Conservation (phyloP, 306 rosid species). For the Castanea mollissima region DNA sequence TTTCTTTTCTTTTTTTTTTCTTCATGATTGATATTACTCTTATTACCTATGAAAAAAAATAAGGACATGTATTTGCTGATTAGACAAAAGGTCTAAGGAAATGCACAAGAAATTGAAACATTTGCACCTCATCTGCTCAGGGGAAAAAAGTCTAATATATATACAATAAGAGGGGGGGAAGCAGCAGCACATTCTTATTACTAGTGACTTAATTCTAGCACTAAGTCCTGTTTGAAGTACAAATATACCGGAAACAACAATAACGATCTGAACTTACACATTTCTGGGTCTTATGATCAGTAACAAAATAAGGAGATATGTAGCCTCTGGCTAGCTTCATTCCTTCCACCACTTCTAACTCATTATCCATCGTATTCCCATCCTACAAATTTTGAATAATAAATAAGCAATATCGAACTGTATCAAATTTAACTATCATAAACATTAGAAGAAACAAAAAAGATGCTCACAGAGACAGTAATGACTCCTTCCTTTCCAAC, state of each 20-base stretch:
- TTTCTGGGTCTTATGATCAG: constrained; percentile 79
- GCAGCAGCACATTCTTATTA: constrained; percentile 1
- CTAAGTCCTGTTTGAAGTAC: neutral
- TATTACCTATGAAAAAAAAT: no score
- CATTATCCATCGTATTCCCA: constrained; percentile 91
- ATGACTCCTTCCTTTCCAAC: constrained; percentile 98
- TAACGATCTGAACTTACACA: constrained; percentile 60
- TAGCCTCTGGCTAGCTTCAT: constrained; percentile 87
- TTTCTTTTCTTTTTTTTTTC: no score
- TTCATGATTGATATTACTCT: no score
- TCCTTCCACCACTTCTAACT: constrained; percentile 97
- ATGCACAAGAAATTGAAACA: neutral
- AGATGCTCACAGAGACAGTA: constrained; percentile 70
- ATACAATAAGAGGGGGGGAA: neutral
- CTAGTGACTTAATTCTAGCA: neutral
- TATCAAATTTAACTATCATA: neutral
- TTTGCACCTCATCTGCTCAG: neutral
- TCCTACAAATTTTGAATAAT: constrained; percentile 50
- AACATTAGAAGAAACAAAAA: constrained; percentile 12
- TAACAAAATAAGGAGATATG: constrained; percentile 89
- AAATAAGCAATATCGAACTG: constrained; percentile 18
- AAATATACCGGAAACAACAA: constrained; percentile 14
- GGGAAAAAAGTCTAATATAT: neutral
- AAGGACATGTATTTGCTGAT: no score
- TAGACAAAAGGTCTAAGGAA: neutral